phyloP scores from a whole-genome alignment of 257 asterid species.

The Jacaranda mimosifolia region DNA sequence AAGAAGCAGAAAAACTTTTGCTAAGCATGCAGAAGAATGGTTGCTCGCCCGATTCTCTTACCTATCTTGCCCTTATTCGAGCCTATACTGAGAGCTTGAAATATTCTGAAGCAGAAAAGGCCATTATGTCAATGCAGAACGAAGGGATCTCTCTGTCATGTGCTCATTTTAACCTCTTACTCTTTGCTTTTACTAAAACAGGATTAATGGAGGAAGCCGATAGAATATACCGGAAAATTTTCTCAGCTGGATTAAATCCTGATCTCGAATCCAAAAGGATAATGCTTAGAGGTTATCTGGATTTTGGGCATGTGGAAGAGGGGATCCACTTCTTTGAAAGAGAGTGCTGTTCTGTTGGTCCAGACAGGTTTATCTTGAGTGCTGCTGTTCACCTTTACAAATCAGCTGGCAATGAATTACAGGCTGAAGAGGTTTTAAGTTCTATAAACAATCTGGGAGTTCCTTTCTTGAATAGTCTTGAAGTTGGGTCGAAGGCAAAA shows the following conservation, averaged over 20 bases:
- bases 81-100: conserved; percentile 58
- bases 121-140: conserved; percentile 63
- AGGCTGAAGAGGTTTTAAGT: conserved; percentile 56
- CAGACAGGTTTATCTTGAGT: conserved; percentile 75
- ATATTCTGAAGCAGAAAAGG: conserved; percentile 67
- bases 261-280: conserved; percentile 57
- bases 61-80: conserved; percentile 73
- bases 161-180: conserved; percentile 68
- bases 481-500: conserved; percentile 63
- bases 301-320: conserved; percentile 63
- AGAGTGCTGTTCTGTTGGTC: conserved; percentile 47
- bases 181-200: conserved; percentile 58
- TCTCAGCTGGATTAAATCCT: conserved; percentile 54
- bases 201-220: conserved; percentile 70
- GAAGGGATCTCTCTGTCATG: conserved; percentile 68
- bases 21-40: conserved; percentile 60
- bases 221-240: conserved; percentile 56
- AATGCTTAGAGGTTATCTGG: conserved; percentile 81
- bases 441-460: conserved; percentile 52
- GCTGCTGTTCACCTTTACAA: conserved; percentile 77
- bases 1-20: conserved; percentile 68
- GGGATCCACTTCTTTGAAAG: conserved; percentile 77
- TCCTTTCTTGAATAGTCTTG: conserved; percentile 60
- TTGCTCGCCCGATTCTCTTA: conserved; percentile 61
- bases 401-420: conserved; percentile 52